Conservation (phyloP, 2,329 filamentous ascomycete species). For the Davidsoniella eucalypti region DNA sequence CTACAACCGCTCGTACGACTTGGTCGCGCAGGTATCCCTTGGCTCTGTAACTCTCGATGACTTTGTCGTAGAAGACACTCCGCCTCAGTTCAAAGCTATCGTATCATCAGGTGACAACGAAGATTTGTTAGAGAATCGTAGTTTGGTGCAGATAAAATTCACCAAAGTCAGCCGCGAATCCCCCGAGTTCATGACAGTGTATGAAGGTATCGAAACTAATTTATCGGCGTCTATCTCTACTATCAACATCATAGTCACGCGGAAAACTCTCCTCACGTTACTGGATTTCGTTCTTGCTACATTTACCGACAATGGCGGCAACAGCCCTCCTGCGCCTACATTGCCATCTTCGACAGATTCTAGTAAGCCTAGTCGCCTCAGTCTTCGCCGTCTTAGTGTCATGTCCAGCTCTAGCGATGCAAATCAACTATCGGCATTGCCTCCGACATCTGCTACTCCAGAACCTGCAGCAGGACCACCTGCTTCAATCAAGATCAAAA, state of each 20-base stretch:
- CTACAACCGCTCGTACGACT: conserved; percentile 76
- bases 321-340: conserved; percentile 19
- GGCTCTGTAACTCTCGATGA: conserved; percentile 82
- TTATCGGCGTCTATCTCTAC: conserved; percentile 83
- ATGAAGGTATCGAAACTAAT: conserved; percentile 87
- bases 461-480: conserved; percentile 13
- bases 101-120: conserved; percentile 65
- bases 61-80: conserved; percentile 66
- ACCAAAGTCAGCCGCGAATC: conserved; percentile 78
- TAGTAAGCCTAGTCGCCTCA: background rate
- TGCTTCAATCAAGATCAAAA: conserved; percentile 82
- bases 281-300: conserved; percentile 89
- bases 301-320: conserved; percentile 47
- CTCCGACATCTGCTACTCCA: background rate
- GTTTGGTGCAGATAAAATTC: conserved; percentile 79
- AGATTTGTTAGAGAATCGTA: conserved; percentile 60
- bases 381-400: conserved; percentile 10
- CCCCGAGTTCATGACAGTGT: conserved; percentile 81
- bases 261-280: conserved; percentile 79
- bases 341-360: background rate
- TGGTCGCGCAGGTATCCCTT: conserved; percentile 80
- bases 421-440: background rate
- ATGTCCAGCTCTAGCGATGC: conserved; percentile 9
- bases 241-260: conserved; percentile 87
- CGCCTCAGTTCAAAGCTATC: conserved; percentile 89